Conservation (phyloP, 1,284 basidiomycete species). For the Abortiporus biennis region DNA sequence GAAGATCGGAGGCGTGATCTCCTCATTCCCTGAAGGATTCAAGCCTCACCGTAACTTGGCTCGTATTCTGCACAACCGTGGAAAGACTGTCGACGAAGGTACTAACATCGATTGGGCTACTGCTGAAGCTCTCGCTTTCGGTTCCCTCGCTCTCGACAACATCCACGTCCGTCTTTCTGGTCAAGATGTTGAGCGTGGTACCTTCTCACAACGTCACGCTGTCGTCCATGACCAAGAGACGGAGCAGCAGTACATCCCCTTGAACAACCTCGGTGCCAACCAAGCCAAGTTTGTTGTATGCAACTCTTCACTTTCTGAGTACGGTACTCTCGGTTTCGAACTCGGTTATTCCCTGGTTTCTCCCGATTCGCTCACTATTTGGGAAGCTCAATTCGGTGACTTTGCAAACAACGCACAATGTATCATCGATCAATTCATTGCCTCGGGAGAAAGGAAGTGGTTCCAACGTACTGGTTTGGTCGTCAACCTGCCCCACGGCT, state of each 20-base stretch:
- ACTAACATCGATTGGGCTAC: slow-evolving; percentile 97
- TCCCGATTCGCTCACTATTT: slow-evolving; percentile 90
- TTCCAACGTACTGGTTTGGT: slow-evolving; percentile 92
- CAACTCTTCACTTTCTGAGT: slow-evolving; percentile 98
- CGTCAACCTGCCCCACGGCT: slow-evolving; percentile 92
- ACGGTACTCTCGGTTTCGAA: slow-evolving; percentile 94
- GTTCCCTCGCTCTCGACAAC: slow-evolving; percentile 88
- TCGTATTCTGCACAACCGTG: slow-evolving; percentile 85
- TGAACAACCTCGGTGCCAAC: slow-evolving; percentile 83
- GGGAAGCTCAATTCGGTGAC: slow-evolving; percentile 99
- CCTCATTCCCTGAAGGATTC: slow-evolving; percentile 83
- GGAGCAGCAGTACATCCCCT: slow-evolving; percentile 85
- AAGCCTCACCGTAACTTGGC: slow-evolving; percentile 90
- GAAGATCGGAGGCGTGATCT: slow-evolving; percentile 83
- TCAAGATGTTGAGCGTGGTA: slow-evolving; percentile 98
- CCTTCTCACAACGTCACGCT: slow-evolving; percentile 99
- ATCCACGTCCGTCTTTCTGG: slow-evolving; percentile 95
- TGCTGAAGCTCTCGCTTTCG: slow-evolving; percentile 98
- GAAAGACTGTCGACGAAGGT: slow-evolving; percentile 89
- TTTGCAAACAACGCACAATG: slow-evolving; percentile 97
- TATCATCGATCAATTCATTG: slow-evolving; percentile 99
- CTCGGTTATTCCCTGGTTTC: slow-evolving; percentile 98
- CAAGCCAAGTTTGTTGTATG: slow-evolving; percentile 94
- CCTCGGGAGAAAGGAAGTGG: slow-evolving; percentile 98
- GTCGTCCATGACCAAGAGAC: slow-evolving; percentile 95